These are phyloP conservation scores for Amanita rubescens DNA, from an alignment of 768 basidiomycete species.

Conservation along the genomic window DNA sequence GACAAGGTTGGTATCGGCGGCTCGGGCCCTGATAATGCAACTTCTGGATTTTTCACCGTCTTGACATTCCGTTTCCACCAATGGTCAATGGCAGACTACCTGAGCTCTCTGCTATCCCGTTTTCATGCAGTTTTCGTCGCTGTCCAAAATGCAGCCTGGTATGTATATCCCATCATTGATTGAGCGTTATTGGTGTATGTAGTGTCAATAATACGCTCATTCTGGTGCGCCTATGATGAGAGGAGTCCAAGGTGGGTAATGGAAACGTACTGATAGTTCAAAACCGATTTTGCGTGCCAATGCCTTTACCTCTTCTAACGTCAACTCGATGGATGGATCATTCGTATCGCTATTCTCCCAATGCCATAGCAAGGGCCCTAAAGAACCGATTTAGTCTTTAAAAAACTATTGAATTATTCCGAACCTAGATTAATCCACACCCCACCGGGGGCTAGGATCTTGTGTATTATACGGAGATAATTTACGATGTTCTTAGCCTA, in stretches of 20 bases:
- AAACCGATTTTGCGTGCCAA: conserved; percentile 75
- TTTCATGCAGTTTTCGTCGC: conserved; percentile 35
- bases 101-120: too few relatives aligned
- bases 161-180: conserved; percentile 80
- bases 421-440: conserved; percentile 87
- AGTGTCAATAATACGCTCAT: conserved; percentile 72
- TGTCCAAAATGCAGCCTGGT: conserved; percentile 81
- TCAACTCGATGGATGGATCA: conserved; percentile 82
- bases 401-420: not conserved
- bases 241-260: not conserved
- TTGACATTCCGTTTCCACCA: too few relatives aligned
- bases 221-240: conserved; percentile 31
- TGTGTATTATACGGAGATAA: conserved; percentile 82
- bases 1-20: too few relatives aligned
- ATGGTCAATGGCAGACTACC: too few relatives aligned
- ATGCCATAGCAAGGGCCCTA: conserved; percentile 94
- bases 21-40: too few relatives aligned
- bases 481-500: conserved; percentile 90
- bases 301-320: conserved; percentile 80
- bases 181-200: conserved; percentile 81
- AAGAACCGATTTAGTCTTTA: not conserved
- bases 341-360: conserved; percentile 83
- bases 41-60: too few relatives aligned
- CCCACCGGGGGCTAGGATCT: conserved; percentile 76
- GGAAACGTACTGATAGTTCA: conserved; percentile 55